A percentile compares a stretch with the other conserved stretches of the same genome.
These are phyloP conservation scores for Avena eriantha DNA, from an alignment of 176 grass and related monocot genomes.

Conservation along the genomic window DNA sequence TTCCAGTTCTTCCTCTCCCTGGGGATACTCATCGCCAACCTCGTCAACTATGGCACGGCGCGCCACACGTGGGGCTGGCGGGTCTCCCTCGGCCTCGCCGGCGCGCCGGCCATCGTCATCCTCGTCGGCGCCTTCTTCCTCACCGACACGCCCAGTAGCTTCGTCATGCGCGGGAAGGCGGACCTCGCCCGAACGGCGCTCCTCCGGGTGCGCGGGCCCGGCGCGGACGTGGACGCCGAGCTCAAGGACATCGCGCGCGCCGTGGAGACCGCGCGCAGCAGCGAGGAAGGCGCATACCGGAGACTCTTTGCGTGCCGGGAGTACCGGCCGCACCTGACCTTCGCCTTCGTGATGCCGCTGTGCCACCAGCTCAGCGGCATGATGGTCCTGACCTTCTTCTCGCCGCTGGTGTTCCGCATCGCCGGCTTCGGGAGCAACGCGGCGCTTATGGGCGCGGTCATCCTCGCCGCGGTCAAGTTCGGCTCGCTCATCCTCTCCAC, in stretches of 20 bases:
- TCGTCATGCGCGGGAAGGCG: constrained; percentile 58
- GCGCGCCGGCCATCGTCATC: constrained; percentile 60
- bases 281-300: constrained; percentile 4
- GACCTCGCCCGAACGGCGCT: background rate
- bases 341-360: constrained; percentile 8
- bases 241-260: constrained; percentile 24
- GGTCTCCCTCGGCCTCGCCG: constrained; percentile 80
- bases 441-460: constrained; percentile 6
- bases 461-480: constrained; percentile 11
- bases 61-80: constrained; percentile 68
- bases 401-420: constrained; percentile 33
- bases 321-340: constrained; percentile 31
- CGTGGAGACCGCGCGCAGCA: constrained; percentile 12
- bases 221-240: constrained; percentile 24
- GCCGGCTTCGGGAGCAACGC: constrained; percentile 27
- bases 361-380: constrained; percentile 28
- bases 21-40: constrained; percentile 53
- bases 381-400: constrained; percentile 27
- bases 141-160: constrained; percentile 84
- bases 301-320: background rate
- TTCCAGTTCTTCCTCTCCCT: constrained; percentile 81
- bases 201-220: constrained; percentile 12
- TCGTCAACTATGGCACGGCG: constrained; percentile 67
- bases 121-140: constrained; percentile 69
- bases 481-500: background rate